phyloP scores from a whole-genome alignment of 2,329 filamentous ascomycete genomes.

The Myriosclerotinia curreyana region DNA sequence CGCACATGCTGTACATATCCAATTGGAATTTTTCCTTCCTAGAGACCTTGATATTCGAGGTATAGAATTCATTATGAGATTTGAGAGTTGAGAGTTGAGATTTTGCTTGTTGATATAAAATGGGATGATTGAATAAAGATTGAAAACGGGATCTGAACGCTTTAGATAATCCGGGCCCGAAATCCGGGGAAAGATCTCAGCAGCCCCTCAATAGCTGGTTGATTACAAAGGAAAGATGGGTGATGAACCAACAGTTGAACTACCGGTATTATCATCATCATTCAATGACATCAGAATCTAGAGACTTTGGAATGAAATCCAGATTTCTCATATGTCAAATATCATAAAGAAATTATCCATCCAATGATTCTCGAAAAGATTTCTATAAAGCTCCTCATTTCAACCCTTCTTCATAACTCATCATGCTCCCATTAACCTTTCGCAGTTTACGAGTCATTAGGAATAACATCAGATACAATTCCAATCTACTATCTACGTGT shows the following conservation, averaged over 20 bases:
- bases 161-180: slow-evolving; percentile 16
- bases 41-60: slow-evolving; percentile 29
- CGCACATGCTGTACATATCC: slow-evolving; percentile 37
- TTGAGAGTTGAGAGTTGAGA: slow-evolving; percentile 1
- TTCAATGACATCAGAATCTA: no score
- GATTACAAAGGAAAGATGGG: no score
- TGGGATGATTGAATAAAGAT: neutral
- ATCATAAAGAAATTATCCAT: slow-evolving; percentile 5
- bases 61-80: slow-evolving; percentile 25
- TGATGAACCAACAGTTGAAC: no score
- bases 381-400: neutral
- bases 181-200: slow-evolving; percentile 5
- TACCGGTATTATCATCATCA: no score
- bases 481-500: slow-evolving; percentile 9
- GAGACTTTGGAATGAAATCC: no score
- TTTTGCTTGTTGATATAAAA: slow-evolving; percentile 1
- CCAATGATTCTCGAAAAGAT: neutral
- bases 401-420: neutral
- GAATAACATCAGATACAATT: neutral
- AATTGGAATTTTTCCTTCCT: slow-evolving; percentile 32
- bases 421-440: neutral
- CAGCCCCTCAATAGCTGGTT: no score
- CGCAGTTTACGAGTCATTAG: neutral
- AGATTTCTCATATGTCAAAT: neutral
- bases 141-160: neutral